Conservation (phyloP, 352 stramenopile genomes). For the Phytophthora capsici region DNA sequence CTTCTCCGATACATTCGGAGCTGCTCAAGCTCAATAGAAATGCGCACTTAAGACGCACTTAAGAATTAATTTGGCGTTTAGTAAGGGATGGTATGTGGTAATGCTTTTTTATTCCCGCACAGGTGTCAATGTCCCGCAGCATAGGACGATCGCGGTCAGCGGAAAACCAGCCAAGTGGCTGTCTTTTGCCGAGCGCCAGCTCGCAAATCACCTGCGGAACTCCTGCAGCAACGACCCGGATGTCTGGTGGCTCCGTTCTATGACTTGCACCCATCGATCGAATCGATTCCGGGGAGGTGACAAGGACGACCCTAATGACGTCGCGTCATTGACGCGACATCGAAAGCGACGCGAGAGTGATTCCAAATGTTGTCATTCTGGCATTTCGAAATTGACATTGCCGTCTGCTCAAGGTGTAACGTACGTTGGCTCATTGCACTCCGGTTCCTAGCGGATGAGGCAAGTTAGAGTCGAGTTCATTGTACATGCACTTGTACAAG, state of each 20-base stretch:
- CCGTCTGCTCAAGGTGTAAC: no score
- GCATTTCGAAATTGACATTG: not conserved
- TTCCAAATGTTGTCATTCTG: not conserved
- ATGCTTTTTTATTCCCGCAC: slow-evolving; percentile 22
- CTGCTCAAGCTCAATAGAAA: slow-evolving; percentile 5
- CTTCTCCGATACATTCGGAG: slow-evolving; percentile 27
- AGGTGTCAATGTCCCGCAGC: slow-evolving; percentile 14
- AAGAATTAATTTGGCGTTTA: slow-evolving; percentile 5
- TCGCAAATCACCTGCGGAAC: slow-evolving; percentile 16
- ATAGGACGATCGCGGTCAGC: slow-evolving; percentile 17
- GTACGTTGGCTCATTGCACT: no score
- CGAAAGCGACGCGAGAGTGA: not conserved
- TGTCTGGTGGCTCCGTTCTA: slow-evolving; percentile 15
- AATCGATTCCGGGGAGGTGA: no score
- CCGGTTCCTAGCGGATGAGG: not conserved
- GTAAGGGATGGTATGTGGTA: slow-evolving; percentile 12
- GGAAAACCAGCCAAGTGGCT: slow-evolving; percentile 17
- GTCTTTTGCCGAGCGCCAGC: slow-evolving; percentile 10
- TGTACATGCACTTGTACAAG: not conserved
- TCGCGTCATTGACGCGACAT: not conserved
- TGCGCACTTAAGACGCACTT: slow-evolving; percentile 26
- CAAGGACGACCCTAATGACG: not conserved
- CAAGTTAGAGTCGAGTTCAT: no score
- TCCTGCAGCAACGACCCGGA: slow-evolving; percentile 10
- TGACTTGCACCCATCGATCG: slow-evolving; percentile 21